Base-by-base conservation (phyloP, 2,329 filamentous ascomycete genomes). In the Didymella lethalis region DNA sequence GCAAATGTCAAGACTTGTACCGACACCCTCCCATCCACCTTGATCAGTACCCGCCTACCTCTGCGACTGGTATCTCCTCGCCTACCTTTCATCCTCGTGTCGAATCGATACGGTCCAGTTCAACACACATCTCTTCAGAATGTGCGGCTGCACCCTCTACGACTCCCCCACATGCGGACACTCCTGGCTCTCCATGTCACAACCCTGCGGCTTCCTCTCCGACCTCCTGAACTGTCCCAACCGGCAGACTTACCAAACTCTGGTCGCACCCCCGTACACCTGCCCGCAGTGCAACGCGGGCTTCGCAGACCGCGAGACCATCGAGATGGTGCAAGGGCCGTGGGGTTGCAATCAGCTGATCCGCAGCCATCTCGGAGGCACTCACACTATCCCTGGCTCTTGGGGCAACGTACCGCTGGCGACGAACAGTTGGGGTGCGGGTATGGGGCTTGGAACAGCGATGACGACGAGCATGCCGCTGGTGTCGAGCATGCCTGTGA, bases 121-220 rank as follows among this genome's bases (percentile, higher is more conserved):
- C 7, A 10, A 26, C 25, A 34, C 16, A 8, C 25, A 23, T 14
- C 29, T 12, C 14, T 23, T 14, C 52, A 63, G 46, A 10, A 85
- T 85, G 83, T 85, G 83, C 68, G 71, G 73, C 28, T 79, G 78
- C 31, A 75, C 76, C 16, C 74, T 77, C 48, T 82, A 78, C 72
- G 76, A 78, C 64, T 83, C 81, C 0, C 70, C 72, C 7, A 76
- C 73, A 48, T 85, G 83, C 68, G 67, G 69, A 7, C 82, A 84
- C 62, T 73, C 77, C 28, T 85, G 82, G 82, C 69, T 84, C 53
- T 78, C 76, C 25, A 79, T 85, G 63, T 72, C 71, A 25, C 69
- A 76, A 12, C 77, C 80, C 8, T 85, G 83, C 67, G 71, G 68
- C 5, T 71, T 70, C 32, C 69, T 72, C 36, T 71, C 70, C 25